Conservation (phyloP, 2,329 filamentous ascomycete genomes). For the Fusarium sp. region DNA sequence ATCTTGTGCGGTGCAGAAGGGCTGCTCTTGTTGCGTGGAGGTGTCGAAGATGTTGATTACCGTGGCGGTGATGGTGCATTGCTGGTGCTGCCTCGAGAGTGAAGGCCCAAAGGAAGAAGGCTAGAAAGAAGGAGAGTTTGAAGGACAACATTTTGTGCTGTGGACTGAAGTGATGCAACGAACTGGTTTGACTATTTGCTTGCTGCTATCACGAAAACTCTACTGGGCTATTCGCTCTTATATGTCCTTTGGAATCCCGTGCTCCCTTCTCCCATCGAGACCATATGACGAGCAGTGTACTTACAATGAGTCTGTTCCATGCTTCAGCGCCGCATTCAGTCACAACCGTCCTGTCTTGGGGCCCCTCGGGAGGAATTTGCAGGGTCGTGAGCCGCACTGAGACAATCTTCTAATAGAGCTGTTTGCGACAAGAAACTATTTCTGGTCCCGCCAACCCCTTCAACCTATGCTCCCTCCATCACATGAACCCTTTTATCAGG, state of each 20-base stretch:
- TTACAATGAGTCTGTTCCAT: background rate
- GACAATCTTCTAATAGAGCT: conserved; percentile 23
- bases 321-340: conserved; percentile 21
- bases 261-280: conserved; percentile 21
- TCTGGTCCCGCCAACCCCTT: conserved; percentile 31
- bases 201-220: background rate
- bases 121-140: conserved; percentile 28
- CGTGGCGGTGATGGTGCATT: conserved; percentile 34
- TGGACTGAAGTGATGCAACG: background rate
- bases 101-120: conserved; percentile 39
- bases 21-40: conserved; percentile 50
- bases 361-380: conserved; percentile 17
- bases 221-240: conserved; percentile 14
- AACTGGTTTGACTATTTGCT: conserved; percentile 12
- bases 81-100: conserved; percentile 42
- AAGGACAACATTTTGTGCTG: conserved; percentile 31
- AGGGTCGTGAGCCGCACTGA: conserved; percentile 29
- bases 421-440: conserved; percentile 25
- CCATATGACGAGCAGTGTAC: conserved; percentile 25
- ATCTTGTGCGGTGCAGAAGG: conserved; percentile 36
- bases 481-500: background rate
- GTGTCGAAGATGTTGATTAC: conserved; percentile 27
- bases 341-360: conserved; percentile 4
- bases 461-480: conserved; percentile 27
- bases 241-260: conserved; percentile 27